Percentiles rank a stretch among this genome's conserved stretches.
These are phyloP conservation scores for Oxyria digyna DNA, from an alignment of 148 eudicot species.

Conservation along the genomic window DNA sequence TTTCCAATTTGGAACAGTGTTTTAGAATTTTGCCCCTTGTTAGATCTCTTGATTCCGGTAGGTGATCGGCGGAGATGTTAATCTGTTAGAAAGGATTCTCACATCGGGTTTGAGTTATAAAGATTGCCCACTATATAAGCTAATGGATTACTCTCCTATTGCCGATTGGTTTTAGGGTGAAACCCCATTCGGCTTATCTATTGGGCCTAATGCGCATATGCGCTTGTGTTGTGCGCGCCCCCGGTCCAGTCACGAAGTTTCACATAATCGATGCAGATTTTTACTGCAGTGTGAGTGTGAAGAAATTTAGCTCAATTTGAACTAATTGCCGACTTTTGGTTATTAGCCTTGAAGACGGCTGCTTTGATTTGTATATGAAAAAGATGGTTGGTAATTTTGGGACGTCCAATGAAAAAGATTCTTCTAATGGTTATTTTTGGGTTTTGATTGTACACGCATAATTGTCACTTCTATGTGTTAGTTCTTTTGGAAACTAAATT, in stretches of 20 bases:
- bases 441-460: not conserved
- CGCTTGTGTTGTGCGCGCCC: too few species aligned
- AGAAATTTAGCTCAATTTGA: constrained; percentile 2
- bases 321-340: not conserved
- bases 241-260: too few species aligned
- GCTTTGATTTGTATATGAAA: not conserved
- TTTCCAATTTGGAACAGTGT: too few species aligned
- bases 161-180: too few species aligned
- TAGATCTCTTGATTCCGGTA: not conserved
- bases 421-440: not conserved
- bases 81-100: too few species aligned
- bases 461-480: not conserved
- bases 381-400: too few species aligned
- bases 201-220: too few species aligned
- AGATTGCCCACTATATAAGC: too few species aligned
- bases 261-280: not conserved
- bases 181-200: too few species aligned
- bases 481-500: not conserved
- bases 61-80: not conserved
- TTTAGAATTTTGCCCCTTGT: not conserved
- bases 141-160: too few species aligned
- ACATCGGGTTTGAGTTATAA: too few species aligned
- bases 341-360: not conserved
- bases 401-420: too few species aligned
- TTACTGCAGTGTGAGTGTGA: not conserved